Evolutionary conservation across 257 asterid genomes (phyloP).

Genomic region (Lantana camara): DNA sequence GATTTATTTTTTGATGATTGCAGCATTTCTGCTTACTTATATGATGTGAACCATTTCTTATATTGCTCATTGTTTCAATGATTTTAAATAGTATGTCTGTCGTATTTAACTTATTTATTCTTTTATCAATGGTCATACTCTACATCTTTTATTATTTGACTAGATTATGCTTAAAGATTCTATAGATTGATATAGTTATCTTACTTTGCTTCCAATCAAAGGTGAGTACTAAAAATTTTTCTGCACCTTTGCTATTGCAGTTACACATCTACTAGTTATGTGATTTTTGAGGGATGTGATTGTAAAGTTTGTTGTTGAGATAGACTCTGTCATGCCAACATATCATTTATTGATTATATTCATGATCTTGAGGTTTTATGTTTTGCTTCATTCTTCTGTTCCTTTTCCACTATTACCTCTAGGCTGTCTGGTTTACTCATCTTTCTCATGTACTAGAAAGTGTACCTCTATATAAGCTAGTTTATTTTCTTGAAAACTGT

Average conservation of each 20-base stretch:
- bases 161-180: neutral
- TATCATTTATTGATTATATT: neutral
- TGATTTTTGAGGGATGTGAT: neutral
- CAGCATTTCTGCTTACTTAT: constrained; percentile 1
- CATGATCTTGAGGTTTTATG: too few relatives aligned
- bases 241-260: constrained; percentile 2
- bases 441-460: neutral
- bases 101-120: neutral
- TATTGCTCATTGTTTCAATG: neutral
- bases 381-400: neutral
- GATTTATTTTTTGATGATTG: constrained; percentile 5
- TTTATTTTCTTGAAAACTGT: constrained; percentile 13
- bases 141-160: neutral
- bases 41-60: neutral
- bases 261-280: neutral
- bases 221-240: too few relatives aligned
- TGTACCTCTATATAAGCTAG: neutral
- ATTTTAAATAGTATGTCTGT: neutral
- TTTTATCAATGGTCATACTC: neutral
- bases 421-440: neutral
- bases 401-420: neutral
- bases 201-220: neutral
- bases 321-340: neutral
- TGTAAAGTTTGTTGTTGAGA: constrained; percentile 1
- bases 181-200: neutral